Evolutionary conservation across 2,329 filamentous ascomycete species (phyloP).

Genomic region (Coniochaeta pulveracea): DNA sequence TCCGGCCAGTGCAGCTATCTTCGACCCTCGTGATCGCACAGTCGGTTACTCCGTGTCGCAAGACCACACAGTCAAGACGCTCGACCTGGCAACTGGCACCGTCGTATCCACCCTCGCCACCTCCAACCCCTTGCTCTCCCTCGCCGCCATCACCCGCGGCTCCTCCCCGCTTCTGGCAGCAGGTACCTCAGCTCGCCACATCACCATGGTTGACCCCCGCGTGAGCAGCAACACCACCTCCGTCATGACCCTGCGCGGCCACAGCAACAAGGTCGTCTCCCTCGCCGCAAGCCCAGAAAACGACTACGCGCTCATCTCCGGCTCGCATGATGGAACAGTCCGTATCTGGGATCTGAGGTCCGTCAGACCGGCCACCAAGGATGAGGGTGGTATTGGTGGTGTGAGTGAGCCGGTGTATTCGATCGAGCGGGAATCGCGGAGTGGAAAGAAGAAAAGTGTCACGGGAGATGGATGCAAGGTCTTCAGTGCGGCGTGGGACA

Average conservation of each 20-base stretch:
- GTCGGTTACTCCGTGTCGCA: constrained; percentile 86
- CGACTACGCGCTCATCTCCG: constrained; percentile 75
- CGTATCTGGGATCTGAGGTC: constrained; percentile 87
- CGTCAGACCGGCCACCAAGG: constrained; percentile 44
- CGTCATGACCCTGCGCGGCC: constrained; percentile 84
- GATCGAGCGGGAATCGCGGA: constrained; percentile 63
- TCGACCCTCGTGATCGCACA: constrained; percentile 74
- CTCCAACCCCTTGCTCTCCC: constrained; percentile 69
- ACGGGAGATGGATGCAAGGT: constrained; percentile 84
- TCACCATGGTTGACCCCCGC: constrained; percentile 87
- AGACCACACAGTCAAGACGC: constrained; percentile 83
- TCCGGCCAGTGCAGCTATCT: constrained; percentile 66
- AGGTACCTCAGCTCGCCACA: constrained; percentile 75
- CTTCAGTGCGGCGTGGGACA: constrained; percentile 79
- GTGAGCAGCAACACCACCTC: constrained; percentile 64
- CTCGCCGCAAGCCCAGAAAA: constrained; percentile 46
- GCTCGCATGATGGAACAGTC: constrained; percentile 85
- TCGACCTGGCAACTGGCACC: constrained; percentile 73
- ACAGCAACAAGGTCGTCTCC: constrained; percentile 60
- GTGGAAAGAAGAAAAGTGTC: constrained; percentile 50
- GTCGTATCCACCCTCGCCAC: constrained; percentile 77
- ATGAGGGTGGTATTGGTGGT: constrained; percentile 48
- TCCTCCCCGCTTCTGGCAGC: constrained; percentile 47
- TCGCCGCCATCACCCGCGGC: constrained; percentile 60
- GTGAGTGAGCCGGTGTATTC: constrained; percentile 64